Conservation (phyloP, 2,329 filamentous ascomycete genomes). For the Trichoderma koningiopsis region DNA sequence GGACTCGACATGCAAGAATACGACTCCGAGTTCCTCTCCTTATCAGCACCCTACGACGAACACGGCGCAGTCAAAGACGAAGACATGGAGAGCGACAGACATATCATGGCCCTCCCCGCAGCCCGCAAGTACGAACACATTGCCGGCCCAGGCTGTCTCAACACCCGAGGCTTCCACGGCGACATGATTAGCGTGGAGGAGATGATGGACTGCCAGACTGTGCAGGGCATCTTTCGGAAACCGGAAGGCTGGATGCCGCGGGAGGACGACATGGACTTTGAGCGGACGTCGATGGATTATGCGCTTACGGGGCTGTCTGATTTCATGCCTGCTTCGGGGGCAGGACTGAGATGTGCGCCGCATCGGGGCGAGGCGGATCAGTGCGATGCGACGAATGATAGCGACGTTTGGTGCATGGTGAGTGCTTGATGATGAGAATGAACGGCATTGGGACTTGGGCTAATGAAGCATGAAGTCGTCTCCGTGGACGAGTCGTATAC, state of each 20-base stretch:
- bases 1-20: slow-evolving; percentile 4
- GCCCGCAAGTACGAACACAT: slow-evolving; percentile 32
- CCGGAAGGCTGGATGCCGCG: slow-evolving; percentile 25
- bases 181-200: slow-evolving; percentile 31
- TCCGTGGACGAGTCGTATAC: background rate
- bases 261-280: slow-evolving; percentile 31
- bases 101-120: slow-evolving; percentile 12
- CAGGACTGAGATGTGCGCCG: slow-evolving; percentile 7
- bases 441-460: background rate
- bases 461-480: background rate
- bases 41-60: slow-evolving; percentile 23
- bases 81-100: background rate
- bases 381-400: background rate
- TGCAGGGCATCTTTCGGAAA: slow-evolving; percentile 35
- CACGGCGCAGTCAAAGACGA: slow-evolving; percentile 11
- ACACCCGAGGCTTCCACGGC: slow-evolving; percentile 30
- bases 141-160: slow-evolving; percentile 29
- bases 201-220: slow-evolving; percentile 33
- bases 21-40: slow-evolving; percentile 2
- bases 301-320: slow-evolving; percentile 31
- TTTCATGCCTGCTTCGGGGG: slow-evolving; percentile 24
- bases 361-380: slow-evolving; percentile 13
- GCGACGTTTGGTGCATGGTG: background rate
- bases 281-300: slow-evolving; percentile 14
- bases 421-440: background rate